Base-by-base conservation (phyloP, 164 flowering plant species). In the Nymphaea colorata region DNA sequence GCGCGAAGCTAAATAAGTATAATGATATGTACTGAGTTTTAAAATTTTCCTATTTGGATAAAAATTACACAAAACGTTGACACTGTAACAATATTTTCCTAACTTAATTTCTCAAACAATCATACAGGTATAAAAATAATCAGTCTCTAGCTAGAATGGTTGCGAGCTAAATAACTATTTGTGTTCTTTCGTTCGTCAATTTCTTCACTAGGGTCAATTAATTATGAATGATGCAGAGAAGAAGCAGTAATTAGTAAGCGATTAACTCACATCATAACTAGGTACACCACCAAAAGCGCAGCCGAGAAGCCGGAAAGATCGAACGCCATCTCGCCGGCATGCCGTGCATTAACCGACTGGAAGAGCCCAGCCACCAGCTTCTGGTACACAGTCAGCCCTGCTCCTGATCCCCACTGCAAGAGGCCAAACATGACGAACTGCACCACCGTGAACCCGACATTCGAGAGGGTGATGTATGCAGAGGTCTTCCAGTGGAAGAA, bases 261-360 rank as follows among this genome's bases (percentile, higher is more conserved):
- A 47, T 2, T 6, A 47, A 69, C 93, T 81, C 41, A 90, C 98
- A 93, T 88, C 93, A 93, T 87, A 4, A 90, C 62, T 14, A 84
- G 74, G 69, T 84, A 88, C 4, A 88, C 63, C 63, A 85, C 86
- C 75, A 86, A 61, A 43, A 88, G 67, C 2, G 93, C 88, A 0
- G 89, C 73, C 5, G 91, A 70, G 43, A 90, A 53, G 7, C 51
- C 51, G 3, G 93, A 83, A 59, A 93, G 70, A 70, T 93, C 86
- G 42, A 88, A 66, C 1, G 82, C 68, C 3, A 81, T 64, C 74
- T 90, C 93, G 0, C 96, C 98, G 0, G 85, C 17, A 65, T 93
- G 90, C 71, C 98, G 77, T 0, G 95, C 61, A 66, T 87, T 93
- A 2, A 72, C 79, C 0, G 70, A 55, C 65, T 81, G 77, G 68